Evolutionary conservation across 2,329 filamentous ascomycete genomes (phyloP).

Genomic region (Thielaviopsis musarum): DNA sequence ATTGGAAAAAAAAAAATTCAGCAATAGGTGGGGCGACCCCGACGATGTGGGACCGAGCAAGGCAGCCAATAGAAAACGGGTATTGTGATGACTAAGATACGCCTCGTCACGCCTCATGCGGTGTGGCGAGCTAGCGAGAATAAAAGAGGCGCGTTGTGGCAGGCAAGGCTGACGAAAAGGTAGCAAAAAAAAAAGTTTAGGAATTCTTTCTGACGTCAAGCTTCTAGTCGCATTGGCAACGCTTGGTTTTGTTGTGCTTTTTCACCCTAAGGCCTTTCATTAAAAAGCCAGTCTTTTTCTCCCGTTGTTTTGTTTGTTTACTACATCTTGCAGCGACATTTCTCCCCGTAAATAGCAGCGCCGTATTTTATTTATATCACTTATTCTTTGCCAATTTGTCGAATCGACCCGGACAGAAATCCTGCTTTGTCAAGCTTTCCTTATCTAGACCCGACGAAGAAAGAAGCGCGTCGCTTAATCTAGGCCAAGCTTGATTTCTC

Average conservation of each 20-base stretch:
- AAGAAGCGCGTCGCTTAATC: neutral
- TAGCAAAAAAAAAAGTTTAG: slow-evolving; percentile 8
- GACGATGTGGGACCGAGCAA: neutral
- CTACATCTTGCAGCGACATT: too few relatives aligned
- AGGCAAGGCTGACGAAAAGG: neutral
- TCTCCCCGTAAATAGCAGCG: too few relatives aligned
- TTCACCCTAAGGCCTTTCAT: neutral
- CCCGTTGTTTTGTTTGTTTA: too few relatives aligned
- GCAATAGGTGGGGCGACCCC: neutral
- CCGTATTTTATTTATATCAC: too few relatives aligned
- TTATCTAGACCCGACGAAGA: too few relatives aligned
- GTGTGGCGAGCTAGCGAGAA: neutral
- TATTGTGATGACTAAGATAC: neutral
- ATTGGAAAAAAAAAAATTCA: neutral
- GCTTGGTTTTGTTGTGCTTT: neutral
- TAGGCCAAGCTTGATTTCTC: neutral
- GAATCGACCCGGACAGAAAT: too few relatives aligned
- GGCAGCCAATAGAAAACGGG: neutral
- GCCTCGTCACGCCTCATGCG: neutral
- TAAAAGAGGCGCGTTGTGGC: neutral
- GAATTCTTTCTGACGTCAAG: neutral
- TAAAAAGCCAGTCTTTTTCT: too few relatives aligned
- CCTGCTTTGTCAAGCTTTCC: too few relatives aligned
- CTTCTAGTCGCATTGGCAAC: too few relatives aligned
- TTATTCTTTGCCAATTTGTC: too few relatives aligned